phyloP scores from a whole-genome alignment of 2,329 filamentous ascomycete genomes.

The Ascochyta lentis region DNA sequence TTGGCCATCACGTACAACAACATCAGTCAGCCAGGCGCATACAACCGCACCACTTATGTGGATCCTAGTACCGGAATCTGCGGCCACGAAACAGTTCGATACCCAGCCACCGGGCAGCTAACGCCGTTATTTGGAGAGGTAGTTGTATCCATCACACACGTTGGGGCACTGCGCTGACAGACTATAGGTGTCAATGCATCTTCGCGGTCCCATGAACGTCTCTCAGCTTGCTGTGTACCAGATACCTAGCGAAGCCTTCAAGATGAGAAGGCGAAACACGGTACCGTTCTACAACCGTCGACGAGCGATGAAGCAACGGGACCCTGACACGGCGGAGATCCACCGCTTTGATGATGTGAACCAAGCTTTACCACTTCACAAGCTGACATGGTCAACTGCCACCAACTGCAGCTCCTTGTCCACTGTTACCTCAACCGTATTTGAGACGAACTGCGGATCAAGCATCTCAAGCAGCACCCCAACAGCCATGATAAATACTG shows the following conservation, averaged over 20 bases:
- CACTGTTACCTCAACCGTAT: slow-evolving; percentile 21
- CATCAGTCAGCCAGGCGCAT: slow-evolving; percentile 66
- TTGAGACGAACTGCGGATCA: slow-evolving; percentile 17
- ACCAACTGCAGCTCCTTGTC: slow-evolving; percentile 9
- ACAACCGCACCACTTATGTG: slow-evolving; percentile 70
- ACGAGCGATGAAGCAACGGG: slow-evolving; percentile 15
- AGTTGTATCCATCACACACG: slow-evolving; percentile 21
- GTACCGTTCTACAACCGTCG: slow-evolving; percentile 29
- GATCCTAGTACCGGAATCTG: slow-evolving; percentile 63
- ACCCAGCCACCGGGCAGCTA: slow-evolving; percentile 66
- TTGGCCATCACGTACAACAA: slow-evolving; percentile 71
- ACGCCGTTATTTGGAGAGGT: slow-evolving; percentile 76
- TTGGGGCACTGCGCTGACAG: slow-evolving; percentile 9
- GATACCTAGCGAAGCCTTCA: slow-evolving; percentile 43
- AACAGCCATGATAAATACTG: slow-evolving; percentile 6
- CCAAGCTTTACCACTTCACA: not conserved
- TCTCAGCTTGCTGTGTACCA: slow-evolving; percentile 74
- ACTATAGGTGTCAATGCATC: slow-evolving; percentile 70
- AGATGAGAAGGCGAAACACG: slow-evolving; percentile 23
- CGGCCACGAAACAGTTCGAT: slow-evolving; percentile 58
- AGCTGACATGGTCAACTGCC: slow-evolving; percentile 12
- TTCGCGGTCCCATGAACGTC: slow-evolving; percentile 73
- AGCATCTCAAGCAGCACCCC: not conserved
- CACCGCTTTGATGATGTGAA: not conserved
- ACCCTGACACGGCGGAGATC: not conserved